Percentiles rank a stretch among this genome's conserved stretches.
Evolutionary conservation across 805 yeast species (phyloP).

Genomic region (Grigorovia jiainica): DNA sequence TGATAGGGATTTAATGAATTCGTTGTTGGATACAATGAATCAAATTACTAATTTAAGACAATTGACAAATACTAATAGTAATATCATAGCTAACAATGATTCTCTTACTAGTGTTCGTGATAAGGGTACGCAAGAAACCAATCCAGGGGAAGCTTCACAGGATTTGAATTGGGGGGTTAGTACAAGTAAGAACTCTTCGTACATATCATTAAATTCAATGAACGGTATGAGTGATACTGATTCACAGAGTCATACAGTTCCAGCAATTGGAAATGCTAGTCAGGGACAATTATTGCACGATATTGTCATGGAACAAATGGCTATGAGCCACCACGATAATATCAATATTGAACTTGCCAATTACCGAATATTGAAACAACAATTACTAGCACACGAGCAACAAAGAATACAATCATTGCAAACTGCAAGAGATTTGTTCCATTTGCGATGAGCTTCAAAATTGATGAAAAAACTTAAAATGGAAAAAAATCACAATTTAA

Average conservation of each 20-base stretch:
- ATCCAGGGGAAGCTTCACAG: too few relatives aligned
- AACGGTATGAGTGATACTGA: slow-evolving; percentile 15
- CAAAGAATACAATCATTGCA: background rate
- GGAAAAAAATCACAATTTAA: too few relatives aligned
- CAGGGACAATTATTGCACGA: background rate
- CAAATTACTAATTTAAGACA: slow-evolving; percentile 16
- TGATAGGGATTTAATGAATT: slow-evolving; percentile 6
- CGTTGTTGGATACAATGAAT: slow-evolving; percentile 18
- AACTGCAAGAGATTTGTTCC: background rate
- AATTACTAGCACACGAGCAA: background rate
- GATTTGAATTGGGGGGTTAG: too few relatives aligned
- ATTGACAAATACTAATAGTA: background rate
- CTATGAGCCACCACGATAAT: background rate
- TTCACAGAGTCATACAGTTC: background rate
- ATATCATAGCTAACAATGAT: too few relatives aligned
- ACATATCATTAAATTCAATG: slow-evolving; percentile 9
- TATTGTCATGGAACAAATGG: background rate
- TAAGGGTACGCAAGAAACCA: too few relatives aligned
- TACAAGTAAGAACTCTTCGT: slow-evolving; percentile 10
- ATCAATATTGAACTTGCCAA: background rate
- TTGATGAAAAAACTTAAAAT: background rate
- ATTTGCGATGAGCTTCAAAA: background rate
- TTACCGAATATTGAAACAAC: background rate
- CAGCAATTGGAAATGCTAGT: background rate
- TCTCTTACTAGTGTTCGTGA: too few relatives aligned